These are phyloP conservation scores for Penicillium canariense DNA, from an alignment of 495 filamentous ascomycete genomes.

Conservation along the genomic window DNA sequence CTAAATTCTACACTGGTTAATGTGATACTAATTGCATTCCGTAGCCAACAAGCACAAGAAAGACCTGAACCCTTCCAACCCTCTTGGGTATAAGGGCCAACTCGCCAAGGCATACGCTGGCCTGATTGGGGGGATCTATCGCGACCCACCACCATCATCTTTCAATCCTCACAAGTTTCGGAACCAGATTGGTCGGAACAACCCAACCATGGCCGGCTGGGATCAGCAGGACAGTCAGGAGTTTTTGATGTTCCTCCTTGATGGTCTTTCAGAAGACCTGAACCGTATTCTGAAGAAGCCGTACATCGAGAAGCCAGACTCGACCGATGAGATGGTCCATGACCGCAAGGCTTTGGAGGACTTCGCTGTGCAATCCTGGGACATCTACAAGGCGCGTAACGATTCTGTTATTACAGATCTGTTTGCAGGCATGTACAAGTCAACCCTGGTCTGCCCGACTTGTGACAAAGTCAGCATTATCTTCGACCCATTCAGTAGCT, in stretches of 20 bases:
- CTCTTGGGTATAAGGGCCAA: constrained; percentile 75
- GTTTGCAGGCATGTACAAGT: constrained; percentile 97
- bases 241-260: constrained; percentile 93
- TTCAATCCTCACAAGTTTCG: constrained; percentile 79
- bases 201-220: constrained; percentile 85
- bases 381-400: constrained; percentile 88
- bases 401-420: constrained; percentile 93
- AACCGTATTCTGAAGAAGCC: constrained; percentile 94
- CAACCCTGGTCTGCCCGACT: constrained; percentile 84
- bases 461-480: constrained; percentile 97
- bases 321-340: constrained; percentile 92
- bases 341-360: constrained; percentile 71
- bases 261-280: constrained; percentile 91
- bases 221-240: constrained; percentile 98
- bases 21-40: constrained; percentile 15
- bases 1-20: not conserved
- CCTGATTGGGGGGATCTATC: constrained; percentile 71
- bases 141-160: constrained; percentile 51
- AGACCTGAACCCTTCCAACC: constrained; percentile 82
- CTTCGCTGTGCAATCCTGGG: constrained; percentile 84
- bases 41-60: constrained; percentile 62
- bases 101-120: constrained; percentile 78
- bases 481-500: constrained; percentile 94
- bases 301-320: constrained; percentile 96
- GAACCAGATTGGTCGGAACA: constrained; percentile 70